Conservation (phyloP, 2,329 filamentous ascomycete species). For the Rhinocladiella similis region DNA sequence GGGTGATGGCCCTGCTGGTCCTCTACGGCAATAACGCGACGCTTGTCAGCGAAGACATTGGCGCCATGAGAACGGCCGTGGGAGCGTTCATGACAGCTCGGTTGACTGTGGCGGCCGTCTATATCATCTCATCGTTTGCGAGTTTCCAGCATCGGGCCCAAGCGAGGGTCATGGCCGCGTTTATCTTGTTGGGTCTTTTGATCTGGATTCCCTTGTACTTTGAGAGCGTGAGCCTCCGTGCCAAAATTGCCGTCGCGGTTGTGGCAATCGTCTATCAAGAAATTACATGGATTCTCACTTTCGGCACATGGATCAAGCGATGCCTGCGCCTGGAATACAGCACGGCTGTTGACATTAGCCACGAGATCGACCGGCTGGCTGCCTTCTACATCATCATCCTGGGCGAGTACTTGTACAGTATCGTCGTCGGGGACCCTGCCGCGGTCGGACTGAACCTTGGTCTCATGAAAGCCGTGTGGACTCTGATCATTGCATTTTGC, state of each 20-base stretch:
- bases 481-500: slow-evolving; percentile 51
- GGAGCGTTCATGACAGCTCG: slow-evolving; percentile 51
- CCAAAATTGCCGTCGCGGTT: slow-evolving; percentile 42
- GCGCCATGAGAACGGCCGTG: slow-evolving; percentile 47
- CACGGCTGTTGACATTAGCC: slow-evolving; percentile 51
- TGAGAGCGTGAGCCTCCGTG: slow-evolving; percentile 41
- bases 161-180: slow-evolving; percentile 45
- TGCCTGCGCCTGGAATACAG: slow-evolving; percentile 46
- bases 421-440: slow-evolving; percentile 50
- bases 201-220: slow-evolving; percentile 48
- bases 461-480: slow-evolving; percentile 50
- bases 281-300: slow-evolving; percentile 45
- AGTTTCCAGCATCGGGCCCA: slow-evolving; percentile 51
- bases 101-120: slow-evolving; percentile 40
- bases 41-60: slow-evolving; percentile 44
- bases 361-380: slow-evolving; percentile 52
- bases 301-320: slow-evolving; percentile 47
- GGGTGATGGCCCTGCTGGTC: slow-evolving; percentile 52
- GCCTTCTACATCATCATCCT: slow-evolving; percentile 56
- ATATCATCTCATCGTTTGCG: slow-evolving; percentile 47
- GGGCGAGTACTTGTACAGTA: slow-evolving; percentile 52
- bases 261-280: slow-evolving; percentile 38
- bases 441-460: slow-evolving; percentile 47
- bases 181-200: slow-evolving; percentile 45
- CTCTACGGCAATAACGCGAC: slow-evolving; percentile 52